Conservation (phyloP, 805 yeast species). For the Danielia oregonensis region DNA sequence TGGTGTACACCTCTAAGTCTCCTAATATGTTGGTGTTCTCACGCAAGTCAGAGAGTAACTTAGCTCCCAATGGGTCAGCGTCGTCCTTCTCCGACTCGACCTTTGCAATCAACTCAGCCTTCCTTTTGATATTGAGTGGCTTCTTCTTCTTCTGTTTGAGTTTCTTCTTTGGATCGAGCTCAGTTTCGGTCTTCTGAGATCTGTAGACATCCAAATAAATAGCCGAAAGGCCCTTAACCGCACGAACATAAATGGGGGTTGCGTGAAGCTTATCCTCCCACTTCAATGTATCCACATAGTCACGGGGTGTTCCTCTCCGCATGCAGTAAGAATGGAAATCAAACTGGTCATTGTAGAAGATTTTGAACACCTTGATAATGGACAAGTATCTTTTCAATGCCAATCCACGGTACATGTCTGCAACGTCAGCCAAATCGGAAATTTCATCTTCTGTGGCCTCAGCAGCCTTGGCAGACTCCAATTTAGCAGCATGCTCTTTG, state of each 20-base stretch:
- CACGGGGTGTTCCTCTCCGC: constrained; percentile 85
- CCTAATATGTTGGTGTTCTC: constrained; percentile 36
- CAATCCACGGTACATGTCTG: constrained; percentile 55
- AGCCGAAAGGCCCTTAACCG: constrained; percentile 58
- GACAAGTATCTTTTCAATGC: constrained; percentile 76
- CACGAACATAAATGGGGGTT: constrained; percentile 70
- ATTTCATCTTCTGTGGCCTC: constrained; percentile 22
- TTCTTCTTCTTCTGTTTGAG: constrained; percentile 59
- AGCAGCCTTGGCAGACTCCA: constrained; percentile 12
- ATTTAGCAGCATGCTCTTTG: constrained; percentile 19
- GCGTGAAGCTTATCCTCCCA: constrained; percentile 81
- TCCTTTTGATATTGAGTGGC: constrained; percentile 45
- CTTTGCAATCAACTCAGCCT: constrained; percentile 48
- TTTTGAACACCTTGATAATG: constrained; percentile 62
- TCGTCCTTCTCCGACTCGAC: constrained; percentile 47
- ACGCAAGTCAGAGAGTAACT: constrained; percentile 26
- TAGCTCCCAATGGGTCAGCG: constrained; percentile 58
- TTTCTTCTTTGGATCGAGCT: constrained; percentile 19
- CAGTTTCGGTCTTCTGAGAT: constrained; percentile 19
- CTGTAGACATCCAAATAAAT: constrained; percentile 46
- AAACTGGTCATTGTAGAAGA: constrained; percentile 76
- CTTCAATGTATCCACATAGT: constrained; percentile 67
- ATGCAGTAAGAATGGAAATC: constrained; percentile 93
- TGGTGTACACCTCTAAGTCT: constrained; percentile 38
- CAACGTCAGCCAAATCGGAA: constrained; percentile 34